Percentiles rank a stretch among this genome's conserved stretches.
These are phyloP conservation scores for Salinomyces thailandicus DNA, from an alignment of 2,329 filamentous ascomycete species.

Conservation along the genomic window DNA sequence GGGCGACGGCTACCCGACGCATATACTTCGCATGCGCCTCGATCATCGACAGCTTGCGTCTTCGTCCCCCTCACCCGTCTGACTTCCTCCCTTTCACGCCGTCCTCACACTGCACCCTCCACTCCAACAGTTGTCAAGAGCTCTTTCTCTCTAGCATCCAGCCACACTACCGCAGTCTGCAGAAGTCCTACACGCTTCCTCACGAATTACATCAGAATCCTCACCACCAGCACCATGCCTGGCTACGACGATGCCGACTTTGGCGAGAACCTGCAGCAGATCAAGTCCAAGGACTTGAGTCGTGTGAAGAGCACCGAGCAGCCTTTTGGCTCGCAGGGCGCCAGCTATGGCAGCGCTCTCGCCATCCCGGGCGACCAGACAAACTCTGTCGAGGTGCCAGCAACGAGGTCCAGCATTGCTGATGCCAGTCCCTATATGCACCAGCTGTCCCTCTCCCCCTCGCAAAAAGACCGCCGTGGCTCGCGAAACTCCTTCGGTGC, in stretches of 20 bases:
- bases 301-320: slow-evolving; percentile 13
- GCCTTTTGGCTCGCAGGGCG: slow-evolving; percentile 18
- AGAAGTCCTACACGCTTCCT: neutral
- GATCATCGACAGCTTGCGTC: neutral
- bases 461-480: slow-evolving; percentile 54
- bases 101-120: slow-evolving; percentile 1
- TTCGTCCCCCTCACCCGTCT: neutral
- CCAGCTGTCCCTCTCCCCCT: slow-evolving; percentile 57
- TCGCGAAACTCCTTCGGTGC: slow-evolving; percentile 69
- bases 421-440: slow-evolving; percentile 63
- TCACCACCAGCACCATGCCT: slow-evolving; percentile 38
- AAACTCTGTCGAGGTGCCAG: slow-evolving; percentile 58
- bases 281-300: slow-evolving; percentile 11
- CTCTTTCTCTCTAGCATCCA: too few relatives aligned
- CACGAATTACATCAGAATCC: slow-evolving; percentile 1
- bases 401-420: slow-evolving; percentile 56
- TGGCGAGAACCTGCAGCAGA: slow-evolving; percentile 14
- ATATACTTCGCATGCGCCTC: neutral
- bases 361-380: slow-evolving; percentile 36
- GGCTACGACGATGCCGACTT: slow-evolving; percentile 50
- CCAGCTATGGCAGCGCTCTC: slow-evolving; percentile 26
- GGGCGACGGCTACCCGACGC: neutral
- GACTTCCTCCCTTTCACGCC: slow-evolving; percentile 3
- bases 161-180: too few relatives aligned
- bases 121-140: too few relatives aligned